phyloP scores from a whole-genome alignment of 257 asterid species.

The Solanum paucissectum region DNA sequence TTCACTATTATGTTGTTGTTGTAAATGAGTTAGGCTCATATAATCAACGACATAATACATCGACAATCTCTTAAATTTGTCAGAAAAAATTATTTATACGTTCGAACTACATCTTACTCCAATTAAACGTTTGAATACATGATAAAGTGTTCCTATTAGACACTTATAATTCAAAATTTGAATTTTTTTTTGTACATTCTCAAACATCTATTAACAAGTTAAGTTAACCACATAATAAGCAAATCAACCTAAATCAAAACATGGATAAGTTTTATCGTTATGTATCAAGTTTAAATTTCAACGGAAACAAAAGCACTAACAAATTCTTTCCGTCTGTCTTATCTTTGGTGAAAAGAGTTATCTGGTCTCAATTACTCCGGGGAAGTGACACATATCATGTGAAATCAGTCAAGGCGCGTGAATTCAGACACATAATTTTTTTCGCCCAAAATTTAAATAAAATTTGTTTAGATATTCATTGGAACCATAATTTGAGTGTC shows the following conservation, averaged over 20 bases:
- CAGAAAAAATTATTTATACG: too few species aligned
- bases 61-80: too few species aligned
- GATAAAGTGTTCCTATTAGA: not conserved
- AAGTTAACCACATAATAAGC: not conserved
- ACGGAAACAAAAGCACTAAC: too few species aligned
- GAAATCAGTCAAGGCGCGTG: not conserved
- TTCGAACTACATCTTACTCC: too few species aligned
- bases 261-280: not conserved
- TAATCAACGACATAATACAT: not conserved
- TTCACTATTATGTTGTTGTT: too few species aligned
- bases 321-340: fast-evolving
- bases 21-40: not conserved
- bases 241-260: too few species aligned
- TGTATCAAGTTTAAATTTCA: not conserved
- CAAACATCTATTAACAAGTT: not conserved
- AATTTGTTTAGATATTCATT: too few species aligned
- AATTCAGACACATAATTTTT: not conserved
- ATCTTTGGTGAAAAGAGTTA: too few species aligned
- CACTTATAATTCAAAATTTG: too few species aligned
- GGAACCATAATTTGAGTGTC: not conserved
- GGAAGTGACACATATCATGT: too few species aligned
- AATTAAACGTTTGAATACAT: not conserved
- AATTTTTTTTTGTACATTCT: not conserved
- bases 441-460: too few species aligned
- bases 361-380: not conserved